phyloP scores from a whole-genome alignment of 176 grass and related monocot species.

The Oryza glumipatula region DNA sequence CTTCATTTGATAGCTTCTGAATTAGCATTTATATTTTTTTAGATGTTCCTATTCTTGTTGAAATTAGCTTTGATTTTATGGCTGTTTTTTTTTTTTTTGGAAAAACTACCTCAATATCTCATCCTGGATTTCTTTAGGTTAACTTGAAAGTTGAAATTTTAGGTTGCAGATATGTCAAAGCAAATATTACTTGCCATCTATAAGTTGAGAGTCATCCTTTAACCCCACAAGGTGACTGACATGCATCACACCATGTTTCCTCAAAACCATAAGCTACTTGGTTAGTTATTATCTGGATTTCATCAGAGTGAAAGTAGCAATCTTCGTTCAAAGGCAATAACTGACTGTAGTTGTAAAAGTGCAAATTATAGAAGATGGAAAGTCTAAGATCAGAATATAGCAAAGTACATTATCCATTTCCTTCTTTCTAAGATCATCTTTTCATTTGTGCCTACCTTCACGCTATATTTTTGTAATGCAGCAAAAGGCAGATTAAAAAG shows the following conservation, averaged over 20 bases:
- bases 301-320: background rate
- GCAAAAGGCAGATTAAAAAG: conserved; percentile 88
- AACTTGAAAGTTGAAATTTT: background rate
- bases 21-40: background rate
- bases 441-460: conserved; percentile 5
- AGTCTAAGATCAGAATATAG: background rate
- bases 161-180: conserved; percentile 9
- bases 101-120: background rate
- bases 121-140: background rate
- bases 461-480: conserved; percentile 44
- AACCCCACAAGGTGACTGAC: background rate
- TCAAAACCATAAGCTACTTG: background rate
- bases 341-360: background rate
- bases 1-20: background rate
- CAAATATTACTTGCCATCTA: background rate
- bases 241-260: background rate
- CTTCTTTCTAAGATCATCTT: background rate
- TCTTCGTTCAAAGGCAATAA: background rate
- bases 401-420: background rate
- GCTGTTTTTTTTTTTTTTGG: background rate
- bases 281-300: too few species aligned
- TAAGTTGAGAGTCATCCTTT: conserved; percentile 4
- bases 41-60: background rate
- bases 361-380: background rate
- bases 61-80: background rate